A percentile compares a stretch with the other conserved stretches of the same genome.
phyloP scores from a whole-genome alignment of 176 grass and related monocot genomes.

The Miscanthus lutarioriparius region DNA sequence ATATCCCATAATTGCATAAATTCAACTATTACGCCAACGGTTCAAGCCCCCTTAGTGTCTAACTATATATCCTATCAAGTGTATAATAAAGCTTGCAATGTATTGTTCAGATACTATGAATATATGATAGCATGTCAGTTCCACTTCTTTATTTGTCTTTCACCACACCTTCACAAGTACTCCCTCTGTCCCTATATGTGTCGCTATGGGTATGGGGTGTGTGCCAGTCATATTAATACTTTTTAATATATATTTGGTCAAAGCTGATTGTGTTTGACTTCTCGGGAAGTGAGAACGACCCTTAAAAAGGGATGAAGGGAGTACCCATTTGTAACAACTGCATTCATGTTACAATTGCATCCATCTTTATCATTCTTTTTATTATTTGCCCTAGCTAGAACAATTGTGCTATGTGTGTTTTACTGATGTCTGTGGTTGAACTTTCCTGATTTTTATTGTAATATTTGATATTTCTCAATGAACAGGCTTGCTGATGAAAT shows the following conservation, averaged over 20 bases:
- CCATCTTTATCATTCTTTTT: not conserved
- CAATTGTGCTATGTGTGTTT: not conserved
- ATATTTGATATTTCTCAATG: slow-evolving; percentile 27
- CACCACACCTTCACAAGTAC: slow-evolving; percentile 6
- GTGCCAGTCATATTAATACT: too few species aligned
- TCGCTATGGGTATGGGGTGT: too few species aligned
- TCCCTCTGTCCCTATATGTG: too few species aligned
- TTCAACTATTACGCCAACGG: too few species aligned
- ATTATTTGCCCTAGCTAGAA: not conserved
- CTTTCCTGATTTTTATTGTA: not conserved
- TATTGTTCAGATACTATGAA: not conserved
- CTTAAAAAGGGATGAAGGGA: too few species aligned
- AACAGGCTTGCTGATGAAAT: slow-evolving; percentile 41
- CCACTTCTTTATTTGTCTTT: slow-evolving; percentile 23
- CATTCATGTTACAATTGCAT: not conserved
- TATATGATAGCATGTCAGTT: slow-evolving; percentile 5
- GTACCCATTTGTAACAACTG: not conserved
- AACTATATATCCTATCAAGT: not conserved
- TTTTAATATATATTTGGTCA: too few species aligned
- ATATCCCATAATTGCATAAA: too few species aligned
- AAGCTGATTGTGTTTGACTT: too few species aligned
- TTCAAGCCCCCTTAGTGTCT: too few species aligned
- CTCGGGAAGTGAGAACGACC: too few species aligned
- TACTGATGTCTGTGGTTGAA: not conserved
- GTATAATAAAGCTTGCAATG: not conserved